phyloP scores from a whole-genome alignment of 140 eudicot species.

The Erigeron philadelphicus region DNA sequence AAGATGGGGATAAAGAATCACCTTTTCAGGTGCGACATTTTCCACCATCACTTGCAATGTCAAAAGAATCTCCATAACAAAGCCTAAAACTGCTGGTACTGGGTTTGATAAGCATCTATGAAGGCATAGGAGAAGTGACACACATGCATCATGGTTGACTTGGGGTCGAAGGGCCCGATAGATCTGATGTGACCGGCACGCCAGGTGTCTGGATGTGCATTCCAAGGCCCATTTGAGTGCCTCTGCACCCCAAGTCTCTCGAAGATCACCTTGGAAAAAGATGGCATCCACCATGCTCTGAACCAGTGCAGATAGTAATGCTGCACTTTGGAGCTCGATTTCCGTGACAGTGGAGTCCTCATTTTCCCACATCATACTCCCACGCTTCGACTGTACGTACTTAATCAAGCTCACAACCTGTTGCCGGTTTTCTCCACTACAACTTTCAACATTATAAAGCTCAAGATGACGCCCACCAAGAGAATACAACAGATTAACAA shows the following conservation, averaged over 20 bases:
- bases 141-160: constrained; percentile 76
- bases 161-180: constrained; percentile 84
- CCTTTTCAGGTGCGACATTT: constrained; percentile 86
- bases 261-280: constrained; percentile 85
- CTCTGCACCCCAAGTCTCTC: constrained; percentile 93
- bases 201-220: constrained; percentile 87
- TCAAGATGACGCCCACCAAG: constrained; percentile 92
- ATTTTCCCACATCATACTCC: constrained; percentile 98
- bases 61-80: constrained; percentile 72
- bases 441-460: constrained; percentile 71
- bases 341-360: constrained; percentile 80
- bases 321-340: constrained; percentile 77
- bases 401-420: constrained; percentile 82
- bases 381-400: constrained; percentile 84
- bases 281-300: constrained; percentile 96
- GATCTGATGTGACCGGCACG: constrained; percentile 93
- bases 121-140: constrained; percentile 74
- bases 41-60: constrained; percentile 96
- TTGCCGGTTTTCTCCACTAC: constrained; percentile 77
- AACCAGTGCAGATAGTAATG: constrained; percentile 77
- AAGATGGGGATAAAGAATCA: constrained; percentile 87
- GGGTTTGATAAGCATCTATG: constrained; percentile 80
- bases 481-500: constrained; percentile 78
- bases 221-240: constrained; percentile 98
- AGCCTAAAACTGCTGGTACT: constrained; percentile 73